Base-by-base conservation (phyloP, 1,139 yeast species). In the Suhomyces bolitotheri region DNA sequence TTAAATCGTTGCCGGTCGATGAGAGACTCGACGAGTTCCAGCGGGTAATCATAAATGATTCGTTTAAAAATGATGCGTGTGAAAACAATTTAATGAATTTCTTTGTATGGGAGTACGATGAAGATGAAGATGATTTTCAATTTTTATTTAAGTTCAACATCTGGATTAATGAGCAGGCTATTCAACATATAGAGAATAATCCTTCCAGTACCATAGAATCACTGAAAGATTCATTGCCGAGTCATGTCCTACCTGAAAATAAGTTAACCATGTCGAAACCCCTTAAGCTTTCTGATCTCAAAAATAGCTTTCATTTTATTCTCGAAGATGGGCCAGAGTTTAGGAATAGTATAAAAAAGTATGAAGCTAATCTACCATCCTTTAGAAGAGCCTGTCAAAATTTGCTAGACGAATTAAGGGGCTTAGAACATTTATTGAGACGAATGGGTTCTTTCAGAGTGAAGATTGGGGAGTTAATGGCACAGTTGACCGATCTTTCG, bases 281-380 rank as follows among this genome's bases (percentile, higher is more conserved):
- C 4, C 30, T 42, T 16, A 38, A 34, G 16, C 31, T 42, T 10
- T 27, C 30, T 4, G 37, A 42, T 23, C 37, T 40, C 13, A 43
- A 38, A 17, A 30, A 38, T 7, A 44, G 49, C 5, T 69, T 68
- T 42, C 55, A 49, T 32, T 65, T 68, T 34, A 55, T 54, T 28
- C 63, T 66, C 51, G 84, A 80, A 39, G 95, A 85, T 51, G 94
- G 94, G 0, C 95, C 95, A 0, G 73, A 78, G 29, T 84, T 85
- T 51, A 64, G 94, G 32, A 78, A 76, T 22, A 62, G 78, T 0
- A 57, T 85, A 13, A 61, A 65, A 9, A 64, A 64, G 7, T 73
- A 79, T 49, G 94, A 85, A 53, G 63, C 66, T 15, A 63, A 66
- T 31, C 63, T 83, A 0, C 75, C 78, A 0, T 55, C 58, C 13